Evolutionary conservation across 257 asterid genomes (phyloP).

Genomic region (Solanum neorickii): DNA sequence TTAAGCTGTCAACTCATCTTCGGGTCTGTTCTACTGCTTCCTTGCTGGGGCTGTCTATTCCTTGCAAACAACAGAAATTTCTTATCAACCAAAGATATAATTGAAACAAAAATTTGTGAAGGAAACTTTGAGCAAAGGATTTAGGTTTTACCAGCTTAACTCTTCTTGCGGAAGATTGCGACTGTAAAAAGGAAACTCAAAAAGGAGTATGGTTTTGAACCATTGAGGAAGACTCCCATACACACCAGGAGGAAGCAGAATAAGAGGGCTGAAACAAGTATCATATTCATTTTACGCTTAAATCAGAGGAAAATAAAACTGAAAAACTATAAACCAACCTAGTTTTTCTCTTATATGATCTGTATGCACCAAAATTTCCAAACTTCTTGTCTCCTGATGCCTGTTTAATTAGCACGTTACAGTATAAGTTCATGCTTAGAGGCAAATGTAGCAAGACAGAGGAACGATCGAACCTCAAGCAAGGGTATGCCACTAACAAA

Average conservation of each 20-base stretch:
- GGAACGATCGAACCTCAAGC: conserved; percentile 48
- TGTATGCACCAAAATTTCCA: conserved; percentile 50
- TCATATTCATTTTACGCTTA: background rate
- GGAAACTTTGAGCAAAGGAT: background rate
- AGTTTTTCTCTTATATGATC: conserved; percentile 65
- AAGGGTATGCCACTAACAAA: conserved; percentile 87
- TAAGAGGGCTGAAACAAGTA: conserved; percentile 62
- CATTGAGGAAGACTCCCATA: conserved; percentile 64
- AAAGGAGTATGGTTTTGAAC: conserved; percentile 56
- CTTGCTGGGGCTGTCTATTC: conserved; percentile 18
- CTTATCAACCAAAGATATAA: background rate
- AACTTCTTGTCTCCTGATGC: conserved; percentile 77
- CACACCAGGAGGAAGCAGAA: conserved; percentile 77
- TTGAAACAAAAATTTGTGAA: background rate
- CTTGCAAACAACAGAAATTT: conserved; percentile 14
- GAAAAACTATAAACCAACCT: conserved; percentile 31
- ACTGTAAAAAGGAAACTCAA: conserved; percentile 83
- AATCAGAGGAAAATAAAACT: background rate
- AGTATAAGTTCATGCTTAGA: background rate
- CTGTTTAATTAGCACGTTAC: conserved; percentile 35
- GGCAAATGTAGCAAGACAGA: background rate
- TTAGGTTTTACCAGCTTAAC: conserved; percentile 45
- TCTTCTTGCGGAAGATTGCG: conserved; percentile 58
- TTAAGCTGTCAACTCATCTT: conserved; percentile 11
- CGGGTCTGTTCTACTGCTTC: background rate